Base-by-base conservation (phyloP, 2,329 filamentous ascomycete species). In the Phyllosticta capitalensis region DNA sequence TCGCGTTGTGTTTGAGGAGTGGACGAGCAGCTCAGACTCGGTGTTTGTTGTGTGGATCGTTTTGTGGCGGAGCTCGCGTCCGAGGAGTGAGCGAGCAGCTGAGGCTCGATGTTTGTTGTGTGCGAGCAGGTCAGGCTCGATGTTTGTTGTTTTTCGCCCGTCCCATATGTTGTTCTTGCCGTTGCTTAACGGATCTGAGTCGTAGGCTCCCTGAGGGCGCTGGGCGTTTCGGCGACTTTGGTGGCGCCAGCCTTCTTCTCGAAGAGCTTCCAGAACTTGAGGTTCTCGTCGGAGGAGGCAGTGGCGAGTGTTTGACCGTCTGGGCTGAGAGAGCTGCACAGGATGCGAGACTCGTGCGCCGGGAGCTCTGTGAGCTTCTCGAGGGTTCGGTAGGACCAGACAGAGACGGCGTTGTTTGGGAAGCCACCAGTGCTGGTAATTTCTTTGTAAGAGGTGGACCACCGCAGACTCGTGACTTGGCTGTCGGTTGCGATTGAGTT, bases 211-310 rank as follows among this genome's bases (percentile, higher is more conserved):
- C 54, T 53, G 7, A 60, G 58, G 9, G 58, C 58, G 33, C 54
- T 49, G 28, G 54, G 58, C 54, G 56, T 60, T 30, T 54, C 54
- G 14, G 58, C 53, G 49, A 53, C 20, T 12, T 19, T 30, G 14
- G 58, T 28, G 14, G 28, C 30, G 61, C 90, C 91, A 19, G 92
- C 81, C 84, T 96, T 97, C 84, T 96, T 96, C 83, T 99, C 94
- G 71, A 99, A 99, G 67, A 99, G 83, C 85, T 99, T 99, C 94
- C 94, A 99, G 82, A 99, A 99, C 80, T 99, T 99, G 75, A 99
- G 82, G 71, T 88, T 92, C 81, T 99, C 94, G 69, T 99, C 94
- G 45, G 92, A 92, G 67, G 92, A 87, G 62, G 94, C 92, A 56
- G 94, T 99, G 55, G 94, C 94, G 59, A 99, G 84, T 85, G 96